These are phyloP conservation scores for Lagerstroemia speciosa DNA, from an alignment of 345 rosid genomes.

Conservation along the genomic window DNA sequence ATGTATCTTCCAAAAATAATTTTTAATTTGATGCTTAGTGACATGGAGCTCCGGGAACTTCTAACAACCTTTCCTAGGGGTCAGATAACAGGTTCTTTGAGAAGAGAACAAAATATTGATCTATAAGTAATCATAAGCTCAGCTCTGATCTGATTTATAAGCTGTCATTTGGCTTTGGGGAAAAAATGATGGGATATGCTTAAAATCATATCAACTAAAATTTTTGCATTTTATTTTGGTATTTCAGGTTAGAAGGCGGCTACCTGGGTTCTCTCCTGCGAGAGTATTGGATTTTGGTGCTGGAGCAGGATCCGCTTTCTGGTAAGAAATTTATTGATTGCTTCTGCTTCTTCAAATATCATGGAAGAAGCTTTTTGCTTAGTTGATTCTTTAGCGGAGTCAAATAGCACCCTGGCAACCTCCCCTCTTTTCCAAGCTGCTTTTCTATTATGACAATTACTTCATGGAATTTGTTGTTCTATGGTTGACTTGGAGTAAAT, in stretches of 20 bases:
- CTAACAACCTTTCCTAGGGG: background rate
- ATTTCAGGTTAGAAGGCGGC: constrained; percentile 55
- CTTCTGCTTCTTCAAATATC: background rate
- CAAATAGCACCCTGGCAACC: too few species aligned
- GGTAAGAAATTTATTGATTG: constrained; percentile 42
- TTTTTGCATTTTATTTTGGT: background rate
- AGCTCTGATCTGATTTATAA: background rate
- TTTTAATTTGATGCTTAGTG: background rate
- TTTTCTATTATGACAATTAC: background rate
- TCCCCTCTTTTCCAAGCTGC: too few species aligned
- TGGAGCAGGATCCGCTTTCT: constrained; percentile 92
- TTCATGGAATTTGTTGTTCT: background rate
- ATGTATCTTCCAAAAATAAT: background rate
- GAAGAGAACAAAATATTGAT: background rate
- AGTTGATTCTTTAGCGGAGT: too few species aligned
- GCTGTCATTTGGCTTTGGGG: background rate
- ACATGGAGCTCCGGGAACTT: background rate
- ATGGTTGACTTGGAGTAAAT: background rate
- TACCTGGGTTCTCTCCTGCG: constrained; percentile 62
- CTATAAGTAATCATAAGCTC: background rate
- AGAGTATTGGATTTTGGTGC: constrained; percentile 90
- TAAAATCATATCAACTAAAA: background rate
- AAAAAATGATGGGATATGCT: background rate
- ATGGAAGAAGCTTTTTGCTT: too few species aligned
- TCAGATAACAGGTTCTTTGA: background rate